Conservation (phyloP, 495 filamentous ascomycete genomes). For the Podospora appendiculata region DNA sequence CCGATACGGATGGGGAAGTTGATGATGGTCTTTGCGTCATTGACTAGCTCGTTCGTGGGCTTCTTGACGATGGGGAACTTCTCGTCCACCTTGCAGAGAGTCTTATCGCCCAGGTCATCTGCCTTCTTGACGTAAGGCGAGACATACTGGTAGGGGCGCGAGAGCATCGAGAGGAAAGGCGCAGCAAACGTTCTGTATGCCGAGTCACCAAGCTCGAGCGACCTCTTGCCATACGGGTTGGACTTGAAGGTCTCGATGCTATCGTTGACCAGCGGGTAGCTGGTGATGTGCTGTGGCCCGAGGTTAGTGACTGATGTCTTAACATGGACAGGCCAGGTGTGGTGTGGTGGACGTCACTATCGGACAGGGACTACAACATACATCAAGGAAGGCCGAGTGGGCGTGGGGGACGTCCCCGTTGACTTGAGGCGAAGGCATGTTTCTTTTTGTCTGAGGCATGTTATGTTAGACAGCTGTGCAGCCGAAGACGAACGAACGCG, state of each 20-base stretch:
- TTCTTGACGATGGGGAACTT: slow-evolving; percentile 85
- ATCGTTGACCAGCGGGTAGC: slow-evolving; percentile 81
- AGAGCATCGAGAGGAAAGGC: slow-evolving; percentile 70
- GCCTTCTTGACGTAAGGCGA: slow-evolving; percentile 76
- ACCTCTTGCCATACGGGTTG: slow-evolving; percentile 73
- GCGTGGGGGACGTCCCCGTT: slow-evolving; percentile 23
- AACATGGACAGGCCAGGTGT: not conserved
- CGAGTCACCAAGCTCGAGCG: slow-evolving; percentile 60
- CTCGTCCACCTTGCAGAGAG: slow-evolving; percentile 65
- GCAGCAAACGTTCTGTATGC: slow-evolving; percentile 57
- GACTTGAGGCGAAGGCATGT: slow-evolving; percentile 16
- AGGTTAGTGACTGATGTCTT: slow-evolving; percentile 1
- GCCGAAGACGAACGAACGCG: not conserved
- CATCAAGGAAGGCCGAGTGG: slow-evolving; percentile 18
- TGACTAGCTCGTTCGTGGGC: slow-evolving; percentile 68
- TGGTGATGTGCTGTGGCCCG: slow-evolving; percentile 60
- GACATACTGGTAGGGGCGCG: slow-evolving; percentile 67
- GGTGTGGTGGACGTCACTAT: not conserved
- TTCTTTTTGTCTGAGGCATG: slow-evolving; percentile 10
- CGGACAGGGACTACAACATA: slow-evolving; percentile 2
- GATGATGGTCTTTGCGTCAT: slow-evolving; percentile 54
- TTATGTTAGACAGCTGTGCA: slow-evolving; percentile 5
- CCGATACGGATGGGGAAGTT: slow-evolving; percentile 59
- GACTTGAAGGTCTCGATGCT: slow-evolving; percentile 67
- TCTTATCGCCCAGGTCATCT: slow-evolving; percentile 69